Percentiles rank a stretch among this genome's conserved stretches.
phyloP scores from a whole-genome alignment of 202 grass and related monocot species.

The Panicum virgatum region DNA sequence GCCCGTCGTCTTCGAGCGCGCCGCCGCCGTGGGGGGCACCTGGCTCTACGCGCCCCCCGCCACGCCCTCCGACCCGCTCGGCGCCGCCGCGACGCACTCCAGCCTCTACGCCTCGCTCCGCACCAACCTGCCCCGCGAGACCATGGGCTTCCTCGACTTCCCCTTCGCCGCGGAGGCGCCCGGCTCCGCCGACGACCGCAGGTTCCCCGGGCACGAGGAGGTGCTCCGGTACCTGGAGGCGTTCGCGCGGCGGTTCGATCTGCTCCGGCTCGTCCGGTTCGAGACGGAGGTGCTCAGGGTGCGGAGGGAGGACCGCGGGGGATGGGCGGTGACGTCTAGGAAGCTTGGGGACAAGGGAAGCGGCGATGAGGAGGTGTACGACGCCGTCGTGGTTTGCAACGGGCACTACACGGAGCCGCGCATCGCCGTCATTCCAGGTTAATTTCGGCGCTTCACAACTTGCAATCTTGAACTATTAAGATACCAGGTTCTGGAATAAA shows the following conservation, averaged over 20 bases:
- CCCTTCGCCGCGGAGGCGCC: constrained; percentile 45
- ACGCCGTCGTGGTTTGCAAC: constrained; percentile 87
- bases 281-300: constrained; percentile 69
- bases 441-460: background rate
- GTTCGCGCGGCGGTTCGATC: constrained; percentile 65
- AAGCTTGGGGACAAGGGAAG: constrained; percentile 42
- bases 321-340: constrained; percentile 79
- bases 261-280: constrained; percentile 57
- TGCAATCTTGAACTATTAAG: background rate
- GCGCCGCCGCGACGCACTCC: constrained; percentile 53
- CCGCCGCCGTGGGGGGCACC: constrained; percentile 57
- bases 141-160: constrained; percentile 89
- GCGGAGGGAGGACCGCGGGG: constrained; percentile 47
- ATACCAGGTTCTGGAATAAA: background rate
- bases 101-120: constrained; percentile 88
- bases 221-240: constrained; percentile 80
- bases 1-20: constrained; percentile 83
- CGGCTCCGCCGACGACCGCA: constrained; percentile 42
- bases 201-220: constrained; percentile 79
- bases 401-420: constrained; percentile 75
- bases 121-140: constrained; percentile 81
- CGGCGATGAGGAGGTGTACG: constrained; percentile 64
- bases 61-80: constrained; percentile 54
- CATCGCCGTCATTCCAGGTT: constrained; percentile 75
- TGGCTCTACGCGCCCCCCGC: constrained; percentile 68